Base-by-base conservation (phyloP, 306 rosid genomes). In the Lablab purpureus region DNA sequence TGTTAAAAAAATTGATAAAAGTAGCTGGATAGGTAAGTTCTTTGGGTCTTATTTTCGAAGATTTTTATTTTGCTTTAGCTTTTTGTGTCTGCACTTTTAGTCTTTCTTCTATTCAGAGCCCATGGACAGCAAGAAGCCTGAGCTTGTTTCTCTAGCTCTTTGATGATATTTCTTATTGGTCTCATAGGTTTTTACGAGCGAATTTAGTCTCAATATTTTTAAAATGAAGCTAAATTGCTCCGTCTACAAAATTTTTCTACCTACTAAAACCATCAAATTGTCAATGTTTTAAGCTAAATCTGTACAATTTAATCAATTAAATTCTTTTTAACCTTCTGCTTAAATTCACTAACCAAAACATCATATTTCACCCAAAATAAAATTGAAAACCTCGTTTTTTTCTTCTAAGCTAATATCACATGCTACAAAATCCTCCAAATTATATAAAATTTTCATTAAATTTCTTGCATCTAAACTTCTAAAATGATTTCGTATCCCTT, bases 31-130 rank as follows among this genome's bases (percentile, higher is more conserved):
- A 15, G 58, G 55, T 68, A 18, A 56, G 11, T 55, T 67, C 7
- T 54, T 67, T 40, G 0, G 12, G 21, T 52, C 19, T 77, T 23
- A 52, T 67, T 12, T 34, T 25, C 41, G 18, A 51, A 37, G 47
- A 40, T 54, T 17, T 10, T 18, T 50, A 21, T 50, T 67, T 56
- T 8, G 46, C 23, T 37, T 51, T 14, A 51, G 55, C 19, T 17
- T 77, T 50, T 23, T 54, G 59, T 67, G 40, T 27, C 58, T 67
- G 75, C 58, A 43, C 9, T 18, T 32, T 58, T 9, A 68, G 13
- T 10, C 70, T 55, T 68, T 56, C 21, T 79, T 70, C 71, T 79
- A 32, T 60, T 21, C 23, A 17, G 21, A 71, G 28, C 64, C 17
- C 60, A 28, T 43, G 36, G 62, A 55, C 37, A 28, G 13, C 37